Evolutionary conservation across 768 basidiomycete genomes (phyloP), one percentile per base, ranked within the genome.

Genomic region (Lactarius indigo): DNA sequence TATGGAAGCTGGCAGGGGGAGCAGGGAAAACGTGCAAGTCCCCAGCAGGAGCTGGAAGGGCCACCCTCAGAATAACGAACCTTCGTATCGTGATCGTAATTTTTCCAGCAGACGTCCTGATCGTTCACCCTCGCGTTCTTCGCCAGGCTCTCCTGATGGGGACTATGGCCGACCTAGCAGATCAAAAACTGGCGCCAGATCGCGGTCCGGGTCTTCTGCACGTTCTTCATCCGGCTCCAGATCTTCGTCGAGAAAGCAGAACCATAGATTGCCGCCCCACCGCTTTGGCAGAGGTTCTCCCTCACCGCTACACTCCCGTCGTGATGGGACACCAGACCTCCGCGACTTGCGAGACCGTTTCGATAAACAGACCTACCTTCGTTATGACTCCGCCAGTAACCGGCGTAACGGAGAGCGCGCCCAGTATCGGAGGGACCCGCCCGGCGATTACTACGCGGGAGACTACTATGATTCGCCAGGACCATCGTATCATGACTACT

Each of bases 161-260:
- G 59, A 64, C 18, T 37, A 67, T 47, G 44, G 35, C 26, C 37
- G 52, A 42, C 47, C 33, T 52, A 42, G 65, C 23, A 67, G 65
- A 42, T 59, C 65, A 6, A 65, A 52, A 55, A 13, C 57, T 33
- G 57, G 61, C 30, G 57, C 65, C 18, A 61, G 60, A 31, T 61
- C 65, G 35, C 65, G 57, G n/a, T 69, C 68, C 39, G 50, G 39
- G 18, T 69, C 65, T 12, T 57, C 64, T 35, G 54, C 37, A 9
- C 59, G 64, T n/a, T 68, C 65, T 37, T 68, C 68, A 28, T 69
- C 68, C 5, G 61, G 65, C n/a, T 69, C 68, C 31, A 61, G 61
- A n/a, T 69, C 68, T 28, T 47, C 65, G 10, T 69, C 68, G 41
- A 67, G 61, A 60, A 67, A 59, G 30, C 65, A 44, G 28, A 69